A percentile compares a stretch with the other conserved stretches of the same genome.
These are phyloP conservation scores for Pseudogymnoascus sp. DNA, from an alignment of 2,329 filamentous ascomycete genomes.

Conservation along the genomic window DNA sequence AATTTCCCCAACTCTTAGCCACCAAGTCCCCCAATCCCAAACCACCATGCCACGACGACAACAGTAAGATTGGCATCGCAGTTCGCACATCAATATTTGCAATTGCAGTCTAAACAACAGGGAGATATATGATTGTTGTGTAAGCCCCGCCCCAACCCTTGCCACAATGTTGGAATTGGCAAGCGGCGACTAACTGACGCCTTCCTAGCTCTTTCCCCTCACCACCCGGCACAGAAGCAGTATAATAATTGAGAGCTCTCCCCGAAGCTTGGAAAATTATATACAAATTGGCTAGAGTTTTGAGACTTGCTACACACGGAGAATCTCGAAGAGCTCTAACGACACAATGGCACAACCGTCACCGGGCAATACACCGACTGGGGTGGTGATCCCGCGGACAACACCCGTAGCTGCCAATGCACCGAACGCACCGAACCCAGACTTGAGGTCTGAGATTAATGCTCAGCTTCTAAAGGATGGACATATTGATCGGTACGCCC, in stretches of 20 bases:
- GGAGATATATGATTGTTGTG: background rate
- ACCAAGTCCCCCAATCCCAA: background rate
- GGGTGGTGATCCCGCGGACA: background rate
- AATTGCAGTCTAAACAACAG: background rate
- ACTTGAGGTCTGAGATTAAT: slow-evolving; percentile 56
- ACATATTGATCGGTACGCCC: slow-evolving; percentile 47
- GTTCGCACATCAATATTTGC: background rate
- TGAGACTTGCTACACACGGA: background rate
- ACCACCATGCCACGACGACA: background rate
- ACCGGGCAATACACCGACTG: background rate
- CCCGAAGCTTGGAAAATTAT: background rate
- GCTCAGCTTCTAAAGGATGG: slow-evolving; percentile 48
- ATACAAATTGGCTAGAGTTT: background rate
- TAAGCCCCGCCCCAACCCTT: background rate
- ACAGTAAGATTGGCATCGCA: background rate
- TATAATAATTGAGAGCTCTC: background rate
- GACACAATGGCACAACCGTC: background rate
- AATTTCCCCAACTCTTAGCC: background rate
- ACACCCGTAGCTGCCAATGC: background rate
- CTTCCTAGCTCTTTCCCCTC: background rate
- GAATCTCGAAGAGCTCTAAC: background rate
- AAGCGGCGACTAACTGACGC: background rate
- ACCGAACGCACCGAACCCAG: slow-evolving; percentile 35
- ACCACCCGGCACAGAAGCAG: background rate
- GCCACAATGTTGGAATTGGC: background rate